These are phyloP conservation scores for Lactuca saligna DNA, from an alignment of 129 eudicot species.

Conservation along the genomic window DNA sequence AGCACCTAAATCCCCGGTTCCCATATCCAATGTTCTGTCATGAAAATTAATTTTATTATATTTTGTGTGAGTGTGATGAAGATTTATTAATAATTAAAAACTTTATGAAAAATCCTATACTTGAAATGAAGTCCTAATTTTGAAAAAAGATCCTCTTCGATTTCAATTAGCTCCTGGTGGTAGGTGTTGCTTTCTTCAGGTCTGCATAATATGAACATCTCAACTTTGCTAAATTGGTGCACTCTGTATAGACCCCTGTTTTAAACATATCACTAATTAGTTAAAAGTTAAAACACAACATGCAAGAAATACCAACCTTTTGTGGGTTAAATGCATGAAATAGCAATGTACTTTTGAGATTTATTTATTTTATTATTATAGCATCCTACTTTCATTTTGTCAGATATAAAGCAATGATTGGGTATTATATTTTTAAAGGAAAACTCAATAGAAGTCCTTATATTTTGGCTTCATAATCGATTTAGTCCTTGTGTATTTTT, in stretches of 20 bases:
- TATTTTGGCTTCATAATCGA: no score
- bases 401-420: no score
- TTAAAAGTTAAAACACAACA: neutral
- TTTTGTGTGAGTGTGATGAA: neutral
- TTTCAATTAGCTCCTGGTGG: conserved; percentile 77
- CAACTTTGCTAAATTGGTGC: conserved; percentile 97
- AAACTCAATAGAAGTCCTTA: no score
- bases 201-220: conserved; percentile 86
- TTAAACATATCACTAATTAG: conserved; percentile 16
- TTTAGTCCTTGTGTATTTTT: no score
- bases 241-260: conserved; percentile 93
- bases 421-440: no score
- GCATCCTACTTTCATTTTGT: no score
- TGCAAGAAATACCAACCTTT: no score
- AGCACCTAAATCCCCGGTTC: conserved; percentile 91
- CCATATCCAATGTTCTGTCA: conserved; percentile 89
- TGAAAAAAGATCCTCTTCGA: conserved; percentile 82
- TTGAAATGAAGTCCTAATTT: conserved; percentile 90
- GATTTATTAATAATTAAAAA: neutral
- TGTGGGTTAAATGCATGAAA: no score
- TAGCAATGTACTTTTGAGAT: no score
- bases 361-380: no score
- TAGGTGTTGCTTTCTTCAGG: conserved; percentile 85
- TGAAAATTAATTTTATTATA: neutral
- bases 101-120: conserved; percentile 31